Evolutionary conservation across 768 basidiomycete genomes (phyloP), one percentile per base, ranked within the genome.

Genomic region (Phallus indusiatus): DNA sequence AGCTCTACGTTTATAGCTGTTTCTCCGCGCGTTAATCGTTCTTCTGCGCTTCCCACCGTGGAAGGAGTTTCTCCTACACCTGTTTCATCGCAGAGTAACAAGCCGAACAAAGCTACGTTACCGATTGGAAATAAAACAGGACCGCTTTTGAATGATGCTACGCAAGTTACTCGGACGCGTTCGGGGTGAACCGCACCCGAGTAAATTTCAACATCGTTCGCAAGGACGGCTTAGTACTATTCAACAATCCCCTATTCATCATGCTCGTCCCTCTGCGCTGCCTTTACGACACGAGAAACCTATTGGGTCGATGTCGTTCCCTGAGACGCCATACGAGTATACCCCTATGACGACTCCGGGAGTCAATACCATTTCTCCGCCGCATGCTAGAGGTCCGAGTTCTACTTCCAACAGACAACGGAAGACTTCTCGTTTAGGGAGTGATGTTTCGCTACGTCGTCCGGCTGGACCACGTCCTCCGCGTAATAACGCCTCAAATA

Each of bases 301-400:
- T 47, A 28, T 33, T 3, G 47, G 49, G 9, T 48, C 55, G 8
- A 18, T 55, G 18, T 5, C 36, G 12, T 59, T 59, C 20, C 57
- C 57, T 11, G n/a, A 51, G 20, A 59, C 57, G 37, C 57, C 57
- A 1, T 51, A 59, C 11, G 57, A 59, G 22, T 59, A 42, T 35
- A 51, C 57, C 18, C 57, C 57, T 17, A 22, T 59, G 35, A 17
- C 42, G 16, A 59, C 49, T 12, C 57, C 57, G 14, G 47, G 46
- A 7, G 2, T 7, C 2, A 28, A 28, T 12, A 1, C 18, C 47
- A 24, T 17, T 36, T 17, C 16, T 16, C 17, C 20, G 14, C 49
- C 36, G n/a, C 42, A n/a, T 42, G n/a, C 42, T 5, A 4, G 42
- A 42, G 22, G 47, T 35, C 7, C 57, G n/a, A 33, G 14, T 20